Evolutionary conservation across 371 early-diverging fungal species (phyloP), one percentile per base, ranked within the genome.

Genomic region (Gilbertella persicaria): DNA sequence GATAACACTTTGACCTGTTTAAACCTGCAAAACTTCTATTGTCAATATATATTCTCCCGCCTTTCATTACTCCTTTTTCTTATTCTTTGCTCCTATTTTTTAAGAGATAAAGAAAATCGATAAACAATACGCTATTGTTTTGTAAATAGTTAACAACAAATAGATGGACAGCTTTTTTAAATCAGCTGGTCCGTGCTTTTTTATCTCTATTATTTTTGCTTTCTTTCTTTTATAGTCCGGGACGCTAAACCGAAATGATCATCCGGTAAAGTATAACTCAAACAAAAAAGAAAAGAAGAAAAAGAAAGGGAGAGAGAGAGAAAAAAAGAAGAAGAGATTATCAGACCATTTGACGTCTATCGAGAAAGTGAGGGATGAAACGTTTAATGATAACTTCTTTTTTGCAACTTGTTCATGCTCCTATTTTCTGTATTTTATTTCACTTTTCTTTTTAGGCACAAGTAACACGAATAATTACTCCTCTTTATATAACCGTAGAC

Each of bases 151-250:
- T n/a, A n/a, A n/a, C n/a, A 30, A 33, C 29, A 46, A 28, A 46
- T 29, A 46, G 30, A 42, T 30, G 29, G 40, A 40, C 42, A 47
- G 42, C 21, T n/a, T 47, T 35, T n/a, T n/a, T n/a, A n/a, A n/a
- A n/a, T n/a, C 36, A 42, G 49, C 41, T 55, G 55, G 55, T 48
- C 55, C 41, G 55, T 55, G 55, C 55, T 48, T 35, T 33, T 33
- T 55, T 16, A 29, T 28, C 9, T 28, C 28, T 37, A n/a, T 23
- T 41, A 25, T 50, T 24, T 43, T 24, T 17, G 17, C 28, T 38
- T 9, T 35, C 47, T 7, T 24, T 25, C 19, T 28, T 40, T 40
- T 29, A 17, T 28, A 20, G 19, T 17, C 12, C 44, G 35, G 35
- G 53, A 53, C 16, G 14, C 16, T n/a, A 28, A 28, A 28, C 28